Base-by-base conservation (phyloP, 495 filamentous ascomycete species). In the Penicillium simplicissimum region DNA sequence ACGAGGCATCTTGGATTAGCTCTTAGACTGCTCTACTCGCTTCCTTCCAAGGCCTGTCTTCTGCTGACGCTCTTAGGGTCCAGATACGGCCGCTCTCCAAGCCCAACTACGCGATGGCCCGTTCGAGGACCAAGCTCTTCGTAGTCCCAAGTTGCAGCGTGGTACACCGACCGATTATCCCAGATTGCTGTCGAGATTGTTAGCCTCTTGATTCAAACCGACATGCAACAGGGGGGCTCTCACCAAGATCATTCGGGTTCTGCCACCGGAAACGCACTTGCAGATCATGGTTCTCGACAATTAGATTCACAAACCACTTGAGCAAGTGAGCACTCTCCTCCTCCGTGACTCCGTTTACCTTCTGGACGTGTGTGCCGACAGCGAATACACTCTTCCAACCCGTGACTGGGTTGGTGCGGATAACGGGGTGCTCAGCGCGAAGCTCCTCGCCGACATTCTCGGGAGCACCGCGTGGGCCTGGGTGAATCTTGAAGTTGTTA, bases 331-430 rank as follows among this genome's bases (percentile, higher is more conserved):
- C 70, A 57, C 82, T 86, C 78, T 94, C 91, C 14, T 81, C 76
- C n/a, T 86, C 80, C 0, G 82, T 80, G 28, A 94, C 68, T 9
- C 79, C 90, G 64, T 92, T 86, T 72, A 93, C 84, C 19, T 80
- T 74, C 60, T 84, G 69, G 8, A 84, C 76, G 72, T 89, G 86
- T 4, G 71, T 71, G 21, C 87, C 88, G 11, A 88, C 80, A 0
- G 84, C 86, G 63, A 89, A 93, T 33, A 95, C 74, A 38, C 74
- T 80, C 77, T 90, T 92, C 89, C 91, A 94, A 1, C 91, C 91
- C 0, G 91, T 92, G 1, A 93, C 87, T 5, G 91, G 90, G 70
- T 94, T 91, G n/a, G 90, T 93, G 9, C 91, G 87, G 28, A 93
- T 76, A 2, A 92, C 84, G 0, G 89, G 87, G 71, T 93, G 90